Percentiles rank a stretch among this genome's conserved stretches.
Evolutionary conservation across 805 yeast species (phyloP).

Genomic region (Yarrowia alimentaria): DNA sequence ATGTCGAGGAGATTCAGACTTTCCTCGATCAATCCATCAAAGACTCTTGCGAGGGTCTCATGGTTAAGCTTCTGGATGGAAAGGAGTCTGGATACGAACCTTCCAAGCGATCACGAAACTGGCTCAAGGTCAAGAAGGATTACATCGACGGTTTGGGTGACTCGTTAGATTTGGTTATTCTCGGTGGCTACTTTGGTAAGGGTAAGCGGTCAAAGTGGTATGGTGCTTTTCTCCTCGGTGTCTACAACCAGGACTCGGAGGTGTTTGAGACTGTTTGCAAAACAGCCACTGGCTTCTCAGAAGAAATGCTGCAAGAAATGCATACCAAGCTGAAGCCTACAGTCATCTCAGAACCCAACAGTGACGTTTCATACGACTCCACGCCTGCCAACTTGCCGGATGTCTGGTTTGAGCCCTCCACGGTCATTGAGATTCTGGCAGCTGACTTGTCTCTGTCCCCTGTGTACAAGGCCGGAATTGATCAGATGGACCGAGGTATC

Average conservation of each 20-base stretch:
- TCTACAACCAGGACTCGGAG: slow-evolving; percentile 86
- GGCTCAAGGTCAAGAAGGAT: slow-evolving; percentile 95
- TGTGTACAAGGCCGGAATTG: slow-evolving; percentile 78
- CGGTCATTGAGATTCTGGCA: slow-evolving; percentile 81
- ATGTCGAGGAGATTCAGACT: slow-evolving; percentile 68
- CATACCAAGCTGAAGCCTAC: slow-evolving; percentile 64
- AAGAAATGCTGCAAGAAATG: slow-evolving; percentile 66
- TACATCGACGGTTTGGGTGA: slow-evolving; percentile 95
- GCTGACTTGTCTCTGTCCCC: slow-evolving; percentile 92
- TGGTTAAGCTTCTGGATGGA: slow-evolving; percentile 89
- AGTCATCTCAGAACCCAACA: slow-evolving; percentile 61
- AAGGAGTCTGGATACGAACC: slow-evolving; percentile 86
- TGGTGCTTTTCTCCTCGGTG: slow-evolving; percentile 90
- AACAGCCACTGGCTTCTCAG: slow-evolving; percentile 96
- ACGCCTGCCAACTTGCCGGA: slow-evolving; percentile 74
- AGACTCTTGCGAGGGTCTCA: slow-evolving; percentile 90
- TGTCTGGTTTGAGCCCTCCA: slow-evolving; percentile 89
- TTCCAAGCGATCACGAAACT: slow-evolving; percentile 87
- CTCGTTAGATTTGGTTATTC: slow-evolving; percentile 85
- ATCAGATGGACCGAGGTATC: slow-evolving; percentile 74
- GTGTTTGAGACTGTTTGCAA: slow-evolving; percentile 95
- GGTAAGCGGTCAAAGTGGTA: slow-evolving; percentile 95
- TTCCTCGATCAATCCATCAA: slow-evolving; percentile 87
- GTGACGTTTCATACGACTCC: slow-evolving; percentile 64
- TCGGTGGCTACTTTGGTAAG: slow-evolving; percentile 90